Evolutionary conservation across 1,139 yeast genomes (phyloP), one percentile per base, ranked within the genome.

Genomic region (Kodamaea arcana): DNA sequence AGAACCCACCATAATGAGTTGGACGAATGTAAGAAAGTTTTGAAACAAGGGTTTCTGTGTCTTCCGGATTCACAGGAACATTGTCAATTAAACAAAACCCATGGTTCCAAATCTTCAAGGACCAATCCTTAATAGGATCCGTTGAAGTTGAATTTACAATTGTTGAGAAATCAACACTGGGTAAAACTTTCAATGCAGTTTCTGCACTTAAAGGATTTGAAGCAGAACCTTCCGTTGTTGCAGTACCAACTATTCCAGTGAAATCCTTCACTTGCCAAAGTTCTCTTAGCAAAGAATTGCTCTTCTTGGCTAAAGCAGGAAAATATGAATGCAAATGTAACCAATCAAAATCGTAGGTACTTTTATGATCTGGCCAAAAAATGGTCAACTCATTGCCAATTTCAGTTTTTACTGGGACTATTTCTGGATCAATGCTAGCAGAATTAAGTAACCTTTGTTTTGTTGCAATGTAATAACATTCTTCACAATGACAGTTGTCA

Each of bases 1-100:
- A 83, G 56, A 83, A 82, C 3, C 86, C 88, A 12, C 88, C 90
- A 44, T 83, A 83, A 54, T 83, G 90, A 2, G 92, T 83, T 15
- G 81, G 83, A 27, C 85, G 64, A 37, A 82, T 75, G 51, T 78
- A 80, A 36, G 80, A 72, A 42, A 83, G 69, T 46, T 76, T 62
- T 44, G 79, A 79, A 39, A 81, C 75, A 36, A 83, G 65, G 41
- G 60, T 59, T 48, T 80, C 72, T 1, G 92, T 82, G 17, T 67
- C 83, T 45, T 76, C 77, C 0, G 86, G 79, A 11, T 67, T 62
- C 3, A 67, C 76, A 1, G 90, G 90, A 10, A 79, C 83, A 42
- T 75, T 69, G 36, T 78, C 73, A 30, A 83, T 73, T 42, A 81
- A 64, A 35, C 83, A 72, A 51, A 82, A 82, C 1, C 92, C 92